Conservation (phyloP, 495 filamentous ascomycete species). For the Aspergillus bridgeri region DNA sequence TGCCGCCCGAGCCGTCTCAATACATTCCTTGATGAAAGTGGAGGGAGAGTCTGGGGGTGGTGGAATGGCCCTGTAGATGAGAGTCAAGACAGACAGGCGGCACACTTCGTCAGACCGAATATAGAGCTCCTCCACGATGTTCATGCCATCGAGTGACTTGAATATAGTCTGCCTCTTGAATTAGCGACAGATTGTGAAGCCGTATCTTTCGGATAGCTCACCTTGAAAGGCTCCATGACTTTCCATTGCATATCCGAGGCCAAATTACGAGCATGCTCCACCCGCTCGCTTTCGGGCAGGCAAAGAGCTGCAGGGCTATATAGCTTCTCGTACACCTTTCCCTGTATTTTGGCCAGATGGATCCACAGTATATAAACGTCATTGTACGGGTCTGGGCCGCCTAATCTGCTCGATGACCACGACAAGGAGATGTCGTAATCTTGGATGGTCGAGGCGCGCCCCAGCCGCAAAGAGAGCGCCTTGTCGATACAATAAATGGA, state of each 20-base stretch:
- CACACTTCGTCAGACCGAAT: conserved; percentile 54
- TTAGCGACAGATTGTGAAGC: not conserved
- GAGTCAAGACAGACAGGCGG: conserved; percentile 49
- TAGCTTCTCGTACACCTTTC: conserved; percentile 54
- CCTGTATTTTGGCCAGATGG: conserved; percentile 52
- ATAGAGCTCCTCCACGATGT: conserved; percentile 43
- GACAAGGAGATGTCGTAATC: conserved; percentile 63
- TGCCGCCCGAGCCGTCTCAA: conserved; percentile 54
- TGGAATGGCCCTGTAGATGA: conserved; percentile 63
- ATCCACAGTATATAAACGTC: conserved; percentile 44
- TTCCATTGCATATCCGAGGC: conserved; percentile 30
- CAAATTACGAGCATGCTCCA: conserved; percentile 29
- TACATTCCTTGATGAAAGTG: conserved; percentile 57
- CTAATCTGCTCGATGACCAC: conserved; percentile 26
- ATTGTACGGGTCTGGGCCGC: conserved; percentile 23
- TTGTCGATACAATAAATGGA: conserved; percentile 59
- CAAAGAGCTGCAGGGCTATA: conserved; percentile 59
- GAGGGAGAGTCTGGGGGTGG: conserved; percentile 35
- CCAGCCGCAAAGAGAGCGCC: conserved; percentile 59
- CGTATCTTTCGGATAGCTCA: conserved; percentile 10
- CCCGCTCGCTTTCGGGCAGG: conserved; percentile 43
- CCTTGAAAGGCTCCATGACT: conserved; percentile 35
- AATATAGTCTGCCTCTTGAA: not conserved
- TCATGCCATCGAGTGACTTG: conserved; percentile 10
- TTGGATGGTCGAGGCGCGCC: conserved; percentile 57